Conservation (phyloP, 768 basidiomycete genomes). For the Leucosporidium creatinivorum region DNA sequence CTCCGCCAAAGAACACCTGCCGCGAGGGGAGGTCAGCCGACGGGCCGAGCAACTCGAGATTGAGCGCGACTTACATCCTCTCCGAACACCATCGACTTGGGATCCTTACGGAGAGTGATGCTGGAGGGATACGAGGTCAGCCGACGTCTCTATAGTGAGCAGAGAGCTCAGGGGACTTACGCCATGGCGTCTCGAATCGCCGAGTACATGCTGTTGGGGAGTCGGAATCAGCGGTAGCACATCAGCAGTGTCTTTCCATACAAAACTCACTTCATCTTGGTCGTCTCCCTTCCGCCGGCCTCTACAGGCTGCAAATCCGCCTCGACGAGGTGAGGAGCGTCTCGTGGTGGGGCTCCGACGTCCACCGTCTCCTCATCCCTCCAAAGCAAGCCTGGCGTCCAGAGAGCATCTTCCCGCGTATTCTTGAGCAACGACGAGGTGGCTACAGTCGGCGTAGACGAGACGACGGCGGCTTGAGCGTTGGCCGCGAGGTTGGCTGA, state of each 20-base stretch:
- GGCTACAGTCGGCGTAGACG: conserved; percentile 45
- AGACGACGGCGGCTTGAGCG: too few species aligned
- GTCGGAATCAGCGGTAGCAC: background rate
- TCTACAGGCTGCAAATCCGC: conserved; percentile 49
- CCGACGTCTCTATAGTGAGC: background rate
- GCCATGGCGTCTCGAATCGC: conserved; percentile 84
- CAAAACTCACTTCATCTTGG: conserved; percentile 68
- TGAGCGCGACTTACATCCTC: conserved; percentile 33
- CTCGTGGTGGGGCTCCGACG: conserved; percentile 1
- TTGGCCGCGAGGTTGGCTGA: too few species aligned
- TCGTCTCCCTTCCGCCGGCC: conserved; percentile 67
- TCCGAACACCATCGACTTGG: conserved; percentile 80
- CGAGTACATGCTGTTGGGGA: conserved; percentile 55
- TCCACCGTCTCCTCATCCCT: conserved; percentile 50
- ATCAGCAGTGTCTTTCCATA: too few species aligned
- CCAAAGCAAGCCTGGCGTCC: conserved; percentile 68
- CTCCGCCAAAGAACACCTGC: conserved; percentile 78
- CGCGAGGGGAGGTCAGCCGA: conserved; percentile 42
- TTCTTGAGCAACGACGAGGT: conserved; percentile 58
- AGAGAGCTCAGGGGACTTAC: conserved; percentile 42
- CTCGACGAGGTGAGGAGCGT: conserved; percentile 26
- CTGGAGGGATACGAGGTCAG: conserved; percentile 43
- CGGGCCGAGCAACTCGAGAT: background rate
- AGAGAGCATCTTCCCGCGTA: conserved; percentile 63
- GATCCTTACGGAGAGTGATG: conserved; percentile 75